Evolutionary conservation across 208 protist species (phyloP).

Genomic region (Leishmania aethiopica): DNA sequence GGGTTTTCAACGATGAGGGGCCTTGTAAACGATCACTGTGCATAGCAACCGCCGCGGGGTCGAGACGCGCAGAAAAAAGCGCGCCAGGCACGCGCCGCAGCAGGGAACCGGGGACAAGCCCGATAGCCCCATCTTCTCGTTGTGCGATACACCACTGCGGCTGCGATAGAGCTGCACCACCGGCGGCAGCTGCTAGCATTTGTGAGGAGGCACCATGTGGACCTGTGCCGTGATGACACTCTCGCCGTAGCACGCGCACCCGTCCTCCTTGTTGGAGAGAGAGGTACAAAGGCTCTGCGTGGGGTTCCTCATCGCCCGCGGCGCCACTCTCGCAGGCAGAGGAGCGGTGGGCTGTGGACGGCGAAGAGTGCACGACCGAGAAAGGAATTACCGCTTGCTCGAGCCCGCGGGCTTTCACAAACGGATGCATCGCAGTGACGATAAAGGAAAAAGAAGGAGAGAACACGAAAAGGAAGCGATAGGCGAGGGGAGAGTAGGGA

Average conservation of each 20-base stretch:
- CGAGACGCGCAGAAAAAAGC: not conserved
- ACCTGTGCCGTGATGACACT: not conserved
- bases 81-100: constrained; percentile 17
- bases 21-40: not conserved
- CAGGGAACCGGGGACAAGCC: constrained; percentile 36
- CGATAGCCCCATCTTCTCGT: constrained; percentile 35
- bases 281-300: constrained; percentile 31
- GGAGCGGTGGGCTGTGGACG: not conserved
- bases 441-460: not conserved
- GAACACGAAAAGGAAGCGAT: not conserved
- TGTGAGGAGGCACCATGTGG: not conserved
- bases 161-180: not conserved
- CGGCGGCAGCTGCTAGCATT: not conserved
- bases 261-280: constrained; percentile 21
- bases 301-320: not conserved
- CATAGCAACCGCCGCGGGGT: no score
- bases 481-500: not conserved
- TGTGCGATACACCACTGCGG: constrained; percentile 56
- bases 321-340: not conserved
- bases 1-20: not conserved
- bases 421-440: not conserved
- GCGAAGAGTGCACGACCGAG: constrained; percentile 10
- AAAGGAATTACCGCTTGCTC: constrained; percentile 44
- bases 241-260: constrained; percentile 45
- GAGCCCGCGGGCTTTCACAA: not conserved